Evolutionary conservation across 148 eudicot genomes (phyloP).

Genomic region (Drosera capensis): DNA sequence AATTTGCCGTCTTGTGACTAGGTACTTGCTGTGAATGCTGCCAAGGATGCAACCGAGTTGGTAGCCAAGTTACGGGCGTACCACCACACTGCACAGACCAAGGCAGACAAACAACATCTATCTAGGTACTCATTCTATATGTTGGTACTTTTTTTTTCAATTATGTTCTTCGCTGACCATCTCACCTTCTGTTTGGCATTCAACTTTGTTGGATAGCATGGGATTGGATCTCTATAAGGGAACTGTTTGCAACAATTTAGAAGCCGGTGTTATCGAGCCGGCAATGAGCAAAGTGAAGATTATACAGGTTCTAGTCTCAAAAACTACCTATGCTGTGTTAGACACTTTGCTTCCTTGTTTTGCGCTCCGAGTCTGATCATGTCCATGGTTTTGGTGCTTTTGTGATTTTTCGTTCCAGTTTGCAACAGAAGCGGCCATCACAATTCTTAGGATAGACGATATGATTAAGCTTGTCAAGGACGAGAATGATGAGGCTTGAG

Average conservation of each 20-base stretch:
- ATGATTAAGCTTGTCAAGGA: conserved; percentile 93
- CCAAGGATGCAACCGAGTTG: conserved; percentile 86
- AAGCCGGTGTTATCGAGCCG: conserved; percentile 97
- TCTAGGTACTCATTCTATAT: too few species aligned
- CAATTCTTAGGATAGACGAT: conserved; percentile 93
- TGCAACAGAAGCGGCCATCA: conserved; percentile 98
- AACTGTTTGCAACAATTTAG: conserved; percentile 70
- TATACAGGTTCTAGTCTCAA: conserved; percentile 43
- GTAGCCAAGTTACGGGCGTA: conserved; percentile 86
- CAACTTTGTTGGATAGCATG: conserved; percentile 50
- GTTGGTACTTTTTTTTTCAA: too few species aligned
- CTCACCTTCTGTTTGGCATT: not conserved
- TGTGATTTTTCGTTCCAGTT: conserved; percentile 28
- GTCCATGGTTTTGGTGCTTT: not conserved
- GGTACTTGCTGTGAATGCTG: conserved; percentile 96
- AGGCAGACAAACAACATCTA: conserved; percentile 78
- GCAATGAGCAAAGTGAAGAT: conserved; percentile 99
- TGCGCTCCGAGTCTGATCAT: too few species aligned
- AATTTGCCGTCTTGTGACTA: too few species aligned
- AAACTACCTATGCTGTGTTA: too few species aligned
- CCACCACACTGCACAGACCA: conserved; percentile 88
- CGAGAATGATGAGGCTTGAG: too few species aligned
- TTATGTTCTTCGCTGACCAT: too few species aligned
- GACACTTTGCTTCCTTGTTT: not conserved
- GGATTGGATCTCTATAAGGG: conserved; percentile 88